A percentile compares a stretch with the other conserved stretches of the same genome.
These are phyloP conservation scores for Malus fusca DNA, from an alignment of 306 rosid species.

Conservation along the genomic window DNA sequence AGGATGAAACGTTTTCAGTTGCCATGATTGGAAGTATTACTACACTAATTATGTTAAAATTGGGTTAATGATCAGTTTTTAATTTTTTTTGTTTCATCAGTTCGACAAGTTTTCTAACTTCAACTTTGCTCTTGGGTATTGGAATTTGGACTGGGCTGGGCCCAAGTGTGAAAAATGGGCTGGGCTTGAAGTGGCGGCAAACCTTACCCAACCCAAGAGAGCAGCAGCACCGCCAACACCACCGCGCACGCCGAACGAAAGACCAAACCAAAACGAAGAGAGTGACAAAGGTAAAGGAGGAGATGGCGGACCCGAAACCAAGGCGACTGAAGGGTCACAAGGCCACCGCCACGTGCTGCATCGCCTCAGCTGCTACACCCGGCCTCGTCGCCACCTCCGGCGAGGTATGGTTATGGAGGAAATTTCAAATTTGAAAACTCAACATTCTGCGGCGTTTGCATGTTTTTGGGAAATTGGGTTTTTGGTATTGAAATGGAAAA, in stretches of 20 bases:
- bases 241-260: not conserved
- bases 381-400: slow-evolving; percentile 65
- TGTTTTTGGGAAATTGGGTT: not conserved
- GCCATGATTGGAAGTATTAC: too few species aligned
- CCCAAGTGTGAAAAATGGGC: not conserved
- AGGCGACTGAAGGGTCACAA: slow-evolving; percentile 71
- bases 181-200: not conserved
- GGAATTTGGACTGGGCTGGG: not conserved
- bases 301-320: slow-evolving; percentile 27
- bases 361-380: slow-evolving; percentile 57
- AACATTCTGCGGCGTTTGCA: not conserved
- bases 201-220: not conserved
- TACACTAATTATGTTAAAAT: too few species aligned
- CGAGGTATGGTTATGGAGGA: slow-evolving; percentile 38
- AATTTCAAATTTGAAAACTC: not conserved
- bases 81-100: not conserved
- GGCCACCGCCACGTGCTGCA: slow-evolving; percentile 62
- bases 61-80: too few species aligned
- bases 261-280: not conserved
- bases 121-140: too few species aligned
- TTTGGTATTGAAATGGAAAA: not conserved
- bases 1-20: too few species aligned
- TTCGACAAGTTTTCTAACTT: not conserved
- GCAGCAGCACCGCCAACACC: not conserved
- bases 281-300: not conserved